Conservation (phyloP, 1,284 basidiomycete genomes). For the Golubevia sp. region DNA sequence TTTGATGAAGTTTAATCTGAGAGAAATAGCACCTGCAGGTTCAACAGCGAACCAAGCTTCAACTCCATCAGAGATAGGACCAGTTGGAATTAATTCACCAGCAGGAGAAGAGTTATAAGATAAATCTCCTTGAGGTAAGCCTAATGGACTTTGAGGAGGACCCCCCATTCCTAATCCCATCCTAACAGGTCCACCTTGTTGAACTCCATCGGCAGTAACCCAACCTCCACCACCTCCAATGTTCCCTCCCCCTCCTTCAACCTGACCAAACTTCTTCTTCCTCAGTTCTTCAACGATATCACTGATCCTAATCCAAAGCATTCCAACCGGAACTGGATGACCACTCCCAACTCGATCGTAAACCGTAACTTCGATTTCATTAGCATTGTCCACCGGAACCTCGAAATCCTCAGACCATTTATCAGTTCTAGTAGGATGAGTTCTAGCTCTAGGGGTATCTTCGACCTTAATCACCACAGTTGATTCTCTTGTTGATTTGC, state of each 20-base stretch:
- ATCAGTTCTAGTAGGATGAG: conserved; percentile 89
- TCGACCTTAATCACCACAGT: conserved; percentile 94
- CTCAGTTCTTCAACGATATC: conserved; percentile 94
- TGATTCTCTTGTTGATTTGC: conserved; percentile 69
- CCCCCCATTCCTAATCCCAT: conserved; percentile 20
- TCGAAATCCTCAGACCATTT: conserved; percentile 98
- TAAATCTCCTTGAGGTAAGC: conserved; percentile 10
- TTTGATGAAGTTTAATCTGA: conserved; percentile 54
- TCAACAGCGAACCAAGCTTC: conserved; percentile 98
- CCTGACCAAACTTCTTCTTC: conserved; percentile 83
- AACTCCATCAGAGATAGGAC: conserved; percentile 71
- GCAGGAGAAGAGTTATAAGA: conserved; percentile 33
- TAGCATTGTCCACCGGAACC: conserved; percentile 94
- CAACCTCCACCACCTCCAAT: conserved; percentile 71
- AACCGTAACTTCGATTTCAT: conserved; percentile 95
- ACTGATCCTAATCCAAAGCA: conserved; percentile 92
- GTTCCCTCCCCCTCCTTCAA: conserved; percentile 25
- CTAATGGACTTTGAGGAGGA: conserved; percentile 2
- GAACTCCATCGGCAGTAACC: conserved; percentile 73
- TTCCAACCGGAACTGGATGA: conserved; percentile 85
- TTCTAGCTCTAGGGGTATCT: conserved; percentile 87
- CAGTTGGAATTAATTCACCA: conserved; percentile 30
- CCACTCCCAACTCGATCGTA: conserved; percentile 84
- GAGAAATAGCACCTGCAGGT: conserved; percentile 84
- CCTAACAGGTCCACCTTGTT: conserved; percentile 10